phyloP scores from a whole-genome alignment of 305 asterid species.

The Euphrasia arctica region DNA sequence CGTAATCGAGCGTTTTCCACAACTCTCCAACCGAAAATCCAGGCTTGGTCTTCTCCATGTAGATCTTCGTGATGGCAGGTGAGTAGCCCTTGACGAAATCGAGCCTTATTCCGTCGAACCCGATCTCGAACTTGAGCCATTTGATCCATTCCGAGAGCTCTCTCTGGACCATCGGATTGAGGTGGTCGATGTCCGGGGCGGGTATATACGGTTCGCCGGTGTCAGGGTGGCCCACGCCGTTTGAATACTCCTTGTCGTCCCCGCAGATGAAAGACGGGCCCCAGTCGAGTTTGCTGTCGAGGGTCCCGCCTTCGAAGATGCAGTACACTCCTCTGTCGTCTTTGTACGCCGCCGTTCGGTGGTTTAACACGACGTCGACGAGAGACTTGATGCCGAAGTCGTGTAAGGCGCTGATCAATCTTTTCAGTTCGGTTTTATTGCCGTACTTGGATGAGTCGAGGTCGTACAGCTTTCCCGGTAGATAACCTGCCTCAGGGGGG shows the following conservation, averaged over 20 bases:
- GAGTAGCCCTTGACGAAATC: slow-evolving; percentile 75
- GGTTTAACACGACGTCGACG: slow-evolving; percentile 86
- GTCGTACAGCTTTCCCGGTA: slow-evolving; percentile 79
- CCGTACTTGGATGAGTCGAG: slow-evolving; percentile 80
- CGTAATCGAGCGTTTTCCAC: slow-evolving; percentile 46
- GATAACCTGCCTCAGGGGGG: slow-evolving; percentile 38
- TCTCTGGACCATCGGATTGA: slow-evolving; percentile 53
- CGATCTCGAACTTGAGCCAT: slow-evolving; percentile 76
- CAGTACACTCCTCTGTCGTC: slow-evolving; percentile 62
- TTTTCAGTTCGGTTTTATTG: slow-evolving; percentile 44
- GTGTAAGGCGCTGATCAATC: slow-evolving; percentile 44
- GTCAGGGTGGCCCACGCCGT: slow-evolving; percentile 74
- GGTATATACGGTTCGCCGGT: slow-evolving; percentile 42
- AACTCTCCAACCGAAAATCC: slow-evolving; percentile 80
- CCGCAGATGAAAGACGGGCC: slow-evolving; percentile 28
- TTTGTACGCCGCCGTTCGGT: slow-evolving; percentile 61
- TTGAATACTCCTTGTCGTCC: slow-evolving; percentile 35
- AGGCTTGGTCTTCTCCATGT: slow-evolving; percentile 55
- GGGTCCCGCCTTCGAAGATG: slow-evolving; percentile 83
- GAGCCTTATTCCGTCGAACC: slow-evolving; percentile 81
- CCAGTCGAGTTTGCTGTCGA: slow-evolving; percentile 84
- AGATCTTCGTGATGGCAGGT: slow-evolving; percentile 42
- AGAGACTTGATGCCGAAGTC: slow-evolving; percentile 55
- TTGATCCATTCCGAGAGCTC: slow-evolving; percentile 85
- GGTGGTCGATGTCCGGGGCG: slow-evolving; percentile 83